Evolutionary conservation across 2,329 filamentous ascomycete species (phyloP).

Genomic region (Colletotrichum costaricense): DNA sequence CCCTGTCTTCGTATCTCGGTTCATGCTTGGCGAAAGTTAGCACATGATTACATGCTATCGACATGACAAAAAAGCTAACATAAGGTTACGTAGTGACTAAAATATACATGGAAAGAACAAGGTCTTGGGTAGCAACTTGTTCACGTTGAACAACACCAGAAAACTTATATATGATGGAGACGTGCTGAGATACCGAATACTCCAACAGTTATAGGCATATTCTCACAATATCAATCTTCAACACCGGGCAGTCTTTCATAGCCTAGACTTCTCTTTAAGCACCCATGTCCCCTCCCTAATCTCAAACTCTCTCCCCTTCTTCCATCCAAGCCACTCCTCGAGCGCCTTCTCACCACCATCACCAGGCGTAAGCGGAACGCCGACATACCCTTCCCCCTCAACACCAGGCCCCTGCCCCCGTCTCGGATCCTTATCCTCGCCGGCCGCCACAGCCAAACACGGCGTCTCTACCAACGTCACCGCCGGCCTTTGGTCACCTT

Average conservation of each 20-base stretch:
- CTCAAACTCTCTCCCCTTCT: slow-evolving; percentile 76
- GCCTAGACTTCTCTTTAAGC: slow-evolving; percentile 49
- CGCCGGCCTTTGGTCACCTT: slow-evolving; percentile 77
- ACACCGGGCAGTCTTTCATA: slow-evolving; percentile 39
- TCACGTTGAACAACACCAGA: neutral
- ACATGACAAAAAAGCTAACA: neutral
- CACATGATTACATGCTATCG: too few relatives aligned
- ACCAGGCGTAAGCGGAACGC: slow-evolving; percentile 70
- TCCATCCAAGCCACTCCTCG: slow-evolving; percentile 82
- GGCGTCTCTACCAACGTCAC: slow-evolving; percentile 79
- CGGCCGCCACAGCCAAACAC: slow-evolving; percentile 68
- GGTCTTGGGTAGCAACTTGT: neutral
- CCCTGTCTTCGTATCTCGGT: neutral
- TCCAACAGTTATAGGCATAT: neutral
- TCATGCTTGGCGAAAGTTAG: neutral
- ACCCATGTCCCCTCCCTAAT: slow-evolving; percentile 72
- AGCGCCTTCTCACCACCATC: slow-evolving; percentile 79
- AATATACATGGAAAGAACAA: neutral
- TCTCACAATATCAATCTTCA: neutral
- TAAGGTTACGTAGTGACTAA: neutral
- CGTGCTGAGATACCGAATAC: neutral
- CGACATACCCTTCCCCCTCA: slow-evolving; percentile 75
- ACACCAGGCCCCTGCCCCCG: slow-evolving; percentile 75
- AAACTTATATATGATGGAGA: neutral
- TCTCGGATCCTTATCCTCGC: slow-evolving; percentile 49